Evolutionary conservation across 2,329 filamentous ascomycete species (phyloP).

Genomic region (Xylaria hypoxylon): DNA sequence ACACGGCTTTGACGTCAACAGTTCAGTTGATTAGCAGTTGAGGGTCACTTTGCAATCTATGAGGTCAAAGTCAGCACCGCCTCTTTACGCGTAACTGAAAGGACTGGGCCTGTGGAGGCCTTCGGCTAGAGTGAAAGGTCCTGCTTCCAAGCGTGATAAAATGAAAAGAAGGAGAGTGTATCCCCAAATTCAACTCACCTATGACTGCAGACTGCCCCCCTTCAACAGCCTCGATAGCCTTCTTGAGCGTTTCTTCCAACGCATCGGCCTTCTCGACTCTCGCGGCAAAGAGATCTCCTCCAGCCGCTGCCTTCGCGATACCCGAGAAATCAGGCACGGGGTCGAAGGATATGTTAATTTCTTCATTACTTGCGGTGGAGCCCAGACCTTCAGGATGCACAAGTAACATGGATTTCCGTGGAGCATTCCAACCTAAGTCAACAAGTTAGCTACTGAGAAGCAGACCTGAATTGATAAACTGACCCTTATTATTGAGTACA

Average conservation of each 20-base stretch:
- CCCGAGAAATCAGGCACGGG: conserved; percentile 69
- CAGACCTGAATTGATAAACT: conserved; percentile 29
- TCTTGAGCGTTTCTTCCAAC: conserved; percentile 60
- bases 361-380: conserved; percentile 67
- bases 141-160: neutral
- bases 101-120: neutral
- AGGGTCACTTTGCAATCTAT: conserved; percentile 40
- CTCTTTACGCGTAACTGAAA: neutral
- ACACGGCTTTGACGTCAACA: neutral
- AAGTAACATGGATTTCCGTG: conserved; percentile 65
- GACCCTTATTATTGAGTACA: conserved; percentile 68
- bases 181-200: conserved; percentile 61
- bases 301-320: conserved; percentile 70
- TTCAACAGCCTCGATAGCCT: conserved; percentile 64
- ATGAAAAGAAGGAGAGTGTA: conserved; percentile 27
- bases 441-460: conserved; percentile 16
- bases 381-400: conserved; percentile 69
- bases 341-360: conserved; percentile 71
- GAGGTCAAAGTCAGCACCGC: conserved; percentile 15
- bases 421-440: conserved; percentile 67
- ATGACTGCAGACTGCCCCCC: conserved; percentile 64
- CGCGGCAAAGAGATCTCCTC: conserved; percentile 64
- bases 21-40: conserved; percentile 22
- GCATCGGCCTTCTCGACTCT: conserved; percentile 60
- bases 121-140: neutral